Evolutionary conservation across 305 asterid genomes (phyloP).

Genomic region (Fraxinus floribunda): DNA sequence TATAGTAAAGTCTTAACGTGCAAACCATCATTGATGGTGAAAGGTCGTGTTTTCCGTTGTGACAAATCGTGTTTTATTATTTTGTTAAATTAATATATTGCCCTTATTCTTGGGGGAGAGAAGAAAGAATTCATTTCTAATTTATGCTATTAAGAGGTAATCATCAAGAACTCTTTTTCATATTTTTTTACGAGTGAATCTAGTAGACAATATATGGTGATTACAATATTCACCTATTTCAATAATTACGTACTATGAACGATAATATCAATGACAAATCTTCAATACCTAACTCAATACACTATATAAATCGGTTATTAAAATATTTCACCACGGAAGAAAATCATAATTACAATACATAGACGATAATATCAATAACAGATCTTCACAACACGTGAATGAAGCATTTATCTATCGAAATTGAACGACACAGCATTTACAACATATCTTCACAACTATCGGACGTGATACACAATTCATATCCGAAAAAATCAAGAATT

Average conservation of each 20-base stretch:
- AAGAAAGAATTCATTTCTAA: neutral
- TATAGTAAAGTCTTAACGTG: neutral
- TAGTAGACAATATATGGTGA: neutral
- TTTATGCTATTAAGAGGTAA: neutral
- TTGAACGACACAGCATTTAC: neutral
- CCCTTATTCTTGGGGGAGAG: neutral
- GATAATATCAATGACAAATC: neutral
- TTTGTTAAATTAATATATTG: neutral
- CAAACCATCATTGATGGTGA: neutral
- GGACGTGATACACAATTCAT: neutral
- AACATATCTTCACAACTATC: neutral
- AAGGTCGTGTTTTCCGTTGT: neutral
- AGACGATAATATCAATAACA: neutral
- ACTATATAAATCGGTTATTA: neutral
- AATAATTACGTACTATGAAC: neutral
- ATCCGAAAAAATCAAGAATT: neutral
- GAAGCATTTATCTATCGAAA: neutral
- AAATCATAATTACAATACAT: neutral
- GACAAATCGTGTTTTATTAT: neutral
- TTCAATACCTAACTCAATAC: neutral
- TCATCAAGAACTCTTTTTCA: neutral
- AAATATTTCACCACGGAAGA: neutral
- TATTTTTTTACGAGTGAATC: neutral
- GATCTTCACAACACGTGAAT: neutral
- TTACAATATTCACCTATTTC: neutral